Conservation (phyloP, 2,329 filamentous ascomycete genomes). For the Aspergillus unguis region DNA sequence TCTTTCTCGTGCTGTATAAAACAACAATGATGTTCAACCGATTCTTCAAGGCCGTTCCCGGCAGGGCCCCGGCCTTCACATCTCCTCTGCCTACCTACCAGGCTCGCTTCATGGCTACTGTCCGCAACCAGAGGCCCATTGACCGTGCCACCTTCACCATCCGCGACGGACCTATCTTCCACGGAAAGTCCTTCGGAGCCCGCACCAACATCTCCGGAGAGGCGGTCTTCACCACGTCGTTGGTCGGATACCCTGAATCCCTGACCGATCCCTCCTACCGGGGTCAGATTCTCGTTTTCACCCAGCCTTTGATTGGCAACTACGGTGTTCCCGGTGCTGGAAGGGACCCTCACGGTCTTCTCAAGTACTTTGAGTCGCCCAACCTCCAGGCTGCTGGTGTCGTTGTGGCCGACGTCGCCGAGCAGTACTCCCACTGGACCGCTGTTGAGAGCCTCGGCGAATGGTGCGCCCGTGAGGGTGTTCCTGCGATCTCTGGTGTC, state of each 20-base stretch:
- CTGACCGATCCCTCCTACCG: conserved; percentile 68
- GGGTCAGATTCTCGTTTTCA: conserved; percentile 94
- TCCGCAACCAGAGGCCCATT: conserved; percentile 61
- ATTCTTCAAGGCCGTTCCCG: conserved; percentile 52
- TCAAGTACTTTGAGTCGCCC: conserved; percentile 98
- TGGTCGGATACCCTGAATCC: conserved; percentile 95
- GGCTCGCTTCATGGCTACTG: conserved; percentile 58
- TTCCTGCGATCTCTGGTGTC: conserved; percentile 93
- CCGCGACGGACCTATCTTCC: conserved; percentile 91
- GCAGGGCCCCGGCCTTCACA: conserved; percentile 46
- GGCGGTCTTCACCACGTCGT: conserved; percentile 96
- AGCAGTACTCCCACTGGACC: conserved; percentile 97
- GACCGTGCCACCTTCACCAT: conserved; percentile 93
- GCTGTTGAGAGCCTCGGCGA: conserved; percentile 88
- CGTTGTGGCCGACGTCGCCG: conserved; percentile 89
- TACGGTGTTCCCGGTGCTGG: conserved; percentile 89
- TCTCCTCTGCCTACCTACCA: conserved; percentile 32
- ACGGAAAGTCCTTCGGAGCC: conserved; percentile 93
- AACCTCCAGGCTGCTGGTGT: conserved; percentile 96
- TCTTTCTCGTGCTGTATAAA: background rate
- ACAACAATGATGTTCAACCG: conserved; percentile 52
- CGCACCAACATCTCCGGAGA: conserved; percentile 96
- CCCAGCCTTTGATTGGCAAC: conserved; percentile 95
- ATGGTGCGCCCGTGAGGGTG: conserved; percentile 95
- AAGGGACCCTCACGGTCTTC: conserved; percentile 81